phyloP scores from a whole-genome alignment of 1,139 yeast genomes.

The Blastobotrys aristatus region DNA sequence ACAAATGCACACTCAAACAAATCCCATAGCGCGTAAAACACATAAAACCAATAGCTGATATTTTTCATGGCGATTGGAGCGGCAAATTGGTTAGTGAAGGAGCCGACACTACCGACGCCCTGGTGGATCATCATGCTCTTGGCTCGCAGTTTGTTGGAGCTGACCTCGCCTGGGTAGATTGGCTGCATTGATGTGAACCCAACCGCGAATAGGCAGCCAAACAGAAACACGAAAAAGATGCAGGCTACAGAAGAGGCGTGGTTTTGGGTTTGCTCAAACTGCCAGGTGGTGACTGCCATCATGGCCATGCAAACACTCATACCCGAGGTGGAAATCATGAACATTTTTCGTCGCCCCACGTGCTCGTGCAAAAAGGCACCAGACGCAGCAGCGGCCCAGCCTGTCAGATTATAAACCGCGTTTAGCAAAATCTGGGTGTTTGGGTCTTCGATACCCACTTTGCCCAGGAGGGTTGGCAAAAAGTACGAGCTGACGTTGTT shows the following conservation, averaged over 20 bases:
- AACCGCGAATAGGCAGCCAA: slow-evolving; percentile 17
- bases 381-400: slow-evolving; percentile 16
- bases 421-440: slow-evolving; percentile 17
- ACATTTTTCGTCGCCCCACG: slow-evolving; percentile 22
- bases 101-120: slow-evolving; percentile 12
- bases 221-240: slow-evolving; percentile 22
- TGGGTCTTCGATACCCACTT: slow-evolving; percentile 20
- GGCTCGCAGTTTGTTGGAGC: slow-evolving; percentile 36
- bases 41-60: slow-evolving; percentile 54
- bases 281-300: slow-evolving; percentile 21
- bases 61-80: slow-evolving; percentile 56
- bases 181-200: slow-evolving; percentile 26
- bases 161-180: slow-evolving; percentile 36
- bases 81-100: slow-evolving; percentile 44
- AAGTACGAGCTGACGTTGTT: slow-evolving; percentile 22
- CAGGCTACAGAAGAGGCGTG: slow-evolving; percentile 16
- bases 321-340: slow-evolving; percentile 14
- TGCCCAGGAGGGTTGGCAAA: slow-evolving; percentile 18
- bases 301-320: slow-evolving; percentile 20
- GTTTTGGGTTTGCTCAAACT: slow-evolving; percentile 11
- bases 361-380: slow-evolving; percentile 19
- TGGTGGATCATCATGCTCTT: slow-evolving; percentile 24
- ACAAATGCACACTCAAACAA: slow-evolving; percentile 24
- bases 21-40: slow-evolving; percentile 38
- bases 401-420: slow-evolving; percentile 15